Base-by-base conservation (phyloP, 176 grass and related monocot genomes). In the Guadua angustifolia region DNA sequence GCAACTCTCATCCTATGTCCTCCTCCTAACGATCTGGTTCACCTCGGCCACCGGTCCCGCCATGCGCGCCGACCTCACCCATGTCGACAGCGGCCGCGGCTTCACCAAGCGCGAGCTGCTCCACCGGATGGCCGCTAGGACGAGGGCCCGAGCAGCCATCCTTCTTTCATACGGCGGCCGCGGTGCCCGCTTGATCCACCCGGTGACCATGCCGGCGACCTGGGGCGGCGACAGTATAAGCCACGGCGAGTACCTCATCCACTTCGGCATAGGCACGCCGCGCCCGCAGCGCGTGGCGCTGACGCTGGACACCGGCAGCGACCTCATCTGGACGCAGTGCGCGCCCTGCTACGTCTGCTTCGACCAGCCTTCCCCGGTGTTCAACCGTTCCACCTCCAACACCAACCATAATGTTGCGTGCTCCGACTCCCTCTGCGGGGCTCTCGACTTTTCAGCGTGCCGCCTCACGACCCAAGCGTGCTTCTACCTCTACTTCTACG, bases 311-410 rank as follows among this genome's bases (percentile, higher is more conserved):
- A 95, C 86, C 1, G 90, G 93, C 22, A 92, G 93, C 45, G 83
- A 92, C 82, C 87, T 95, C 60, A 49, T 79, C 19, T 92, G 93
- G 90, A 95, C 88, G 42, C 93, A 95, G 82, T 95, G 93, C 79
- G 6, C 16, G 52, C 52, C 42, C 3, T 93, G 91, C 78, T 1
- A 8, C 10, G 24, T 66, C 4, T 96, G 91, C 89, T 93, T 84
- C 80, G 5, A 17, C 9, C 88, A 93, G 33, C 12, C 78, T 3
- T 75, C 60, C 22, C 73, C 84, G 11, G 0, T 65, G 21, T 91
- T 91, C 69, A 45, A 87, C 19, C 25, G 67, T 1, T 83, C 74
- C 7, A 36, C 14, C 26, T 95, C 93, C 25, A 45, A 24, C 3
- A 87, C 88, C 53, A 9, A 49, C 71, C 9, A 6, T 12, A 21